Evolutionary conservation across 495 filamentous ascomycete genomes (phyloP).

Genomic region (Beverwykella pulmonaria): DNA sequence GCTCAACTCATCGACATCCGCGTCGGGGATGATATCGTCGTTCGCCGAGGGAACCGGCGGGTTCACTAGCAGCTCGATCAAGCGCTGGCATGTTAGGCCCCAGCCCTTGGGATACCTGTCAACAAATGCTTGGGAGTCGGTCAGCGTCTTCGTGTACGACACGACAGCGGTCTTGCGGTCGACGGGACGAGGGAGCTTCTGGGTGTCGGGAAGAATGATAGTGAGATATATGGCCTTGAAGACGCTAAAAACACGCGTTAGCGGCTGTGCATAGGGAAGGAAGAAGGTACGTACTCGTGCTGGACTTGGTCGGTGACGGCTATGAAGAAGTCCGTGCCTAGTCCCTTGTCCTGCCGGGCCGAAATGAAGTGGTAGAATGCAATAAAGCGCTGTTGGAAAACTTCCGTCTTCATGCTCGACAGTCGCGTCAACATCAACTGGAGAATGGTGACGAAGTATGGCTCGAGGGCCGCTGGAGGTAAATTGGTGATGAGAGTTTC

Average conservation of each 20-base stretch:
- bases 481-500: constrained; percentile 75
- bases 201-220: constrained; percentile 84
- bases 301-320: constrained; percentile 78
- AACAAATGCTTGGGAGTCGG: constrained; percentile 78
- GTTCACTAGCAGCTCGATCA: constrained; percentile 86
- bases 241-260: constrained; percentile 52
- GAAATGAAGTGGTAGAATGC: constrained; percentile 92
- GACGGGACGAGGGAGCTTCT: constrained; percentile 78
- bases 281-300: constrained; percentile 54
- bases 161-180: constrained; percentile 94
- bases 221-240: constrained; percentile 82
- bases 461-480: constrained; percentile 69
- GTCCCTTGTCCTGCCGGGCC: constrained; percentile 70
- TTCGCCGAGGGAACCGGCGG: constrained; percentile 67
- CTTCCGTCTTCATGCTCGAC: constrained; percentile 75
- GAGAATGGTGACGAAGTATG: constrained; percentile 78
- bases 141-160: constrained; percentile 85
- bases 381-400: constrained; percentile 76
- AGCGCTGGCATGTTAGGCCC: constrained; percentile 79
- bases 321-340: constrained; percentile 89
- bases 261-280: not conserved
- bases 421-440: constrained; percentile 80
- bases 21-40: constrained; percentile 77
- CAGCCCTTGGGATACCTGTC: constrained; percentile 80
- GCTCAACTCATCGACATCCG: constrained; percentile 88